Conservation (phyloP, 2,329 filamentous ascomycete genomes). For the Diplodia corticola region DNA sequence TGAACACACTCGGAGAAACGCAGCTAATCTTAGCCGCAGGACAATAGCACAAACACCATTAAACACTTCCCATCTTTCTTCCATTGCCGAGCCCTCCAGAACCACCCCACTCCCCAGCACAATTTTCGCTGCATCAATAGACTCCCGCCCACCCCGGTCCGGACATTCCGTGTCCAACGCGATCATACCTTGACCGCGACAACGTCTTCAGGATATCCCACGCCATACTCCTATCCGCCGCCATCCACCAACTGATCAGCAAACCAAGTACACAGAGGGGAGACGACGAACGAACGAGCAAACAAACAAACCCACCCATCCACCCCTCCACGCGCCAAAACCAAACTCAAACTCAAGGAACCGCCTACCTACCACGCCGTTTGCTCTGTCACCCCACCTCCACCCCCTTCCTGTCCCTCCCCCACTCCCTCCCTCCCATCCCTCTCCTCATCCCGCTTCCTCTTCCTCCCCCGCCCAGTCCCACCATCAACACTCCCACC, state of each 20-base stretch:
- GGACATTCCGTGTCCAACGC: neutral
- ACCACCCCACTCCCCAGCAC: neutral
- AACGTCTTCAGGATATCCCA: slow-evolving; percentile 4
- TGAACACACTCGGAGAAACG: no score
- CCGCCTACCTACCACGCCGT: neutral
- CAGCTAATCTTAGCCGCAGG: no score
- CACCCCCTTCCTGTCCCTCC: no score
- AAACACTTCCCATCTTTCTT: neutral
- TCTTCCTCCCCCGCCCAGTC: neutral
- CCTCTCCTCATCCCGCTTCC: neutral
- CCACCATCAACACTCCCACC: neutral
- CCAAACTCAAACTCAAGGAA: no score
- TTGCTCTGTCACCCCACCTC: neutral
- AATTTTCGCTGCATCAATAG: neutral
- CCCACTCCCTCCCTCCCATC: neutral
- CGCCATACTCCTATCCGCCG: neutral
- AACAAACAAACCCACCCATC: neutral
- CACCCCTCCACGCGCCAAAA: neutral
- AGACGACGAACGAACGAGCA: neutral
- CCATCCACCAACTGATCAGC: neutral
- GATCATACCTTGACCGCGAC: neutral
- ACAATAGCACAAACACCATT: neutral
- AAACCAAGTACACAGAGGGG: neutral
- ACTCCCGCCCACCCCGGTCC: neutral
- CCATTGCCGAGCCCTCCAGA: neutral